These are phyloP conservation scores for Phytophthora pseudosyringae DNA, from an alignment of 352 stramenopile species.

Conservation along the genomic window DNA sequence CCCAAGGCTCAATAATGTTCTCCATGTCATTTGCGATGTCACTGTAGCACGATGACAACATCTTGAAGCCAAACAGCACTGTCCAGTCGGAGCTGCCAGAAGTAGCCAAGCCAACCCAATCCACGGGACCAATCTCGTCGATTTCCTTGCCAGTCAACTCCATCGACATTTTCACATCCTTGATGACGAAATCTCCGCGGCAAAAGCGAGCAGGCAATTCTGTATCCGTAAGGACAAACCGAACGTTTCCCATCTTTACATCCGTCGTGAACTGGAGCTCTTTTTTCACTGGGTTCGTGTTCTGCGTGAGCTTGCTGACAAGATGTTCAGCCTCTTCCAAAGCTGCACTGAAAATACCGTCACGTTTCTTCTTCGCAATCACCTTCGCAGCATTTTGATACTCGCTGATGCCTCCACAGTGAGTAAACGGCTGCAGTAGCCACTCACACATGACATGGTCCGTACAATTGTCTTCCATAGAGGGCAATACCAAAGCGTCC, in stretches of 20 bases:
- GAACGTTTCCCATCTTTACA: slow-evolving; percentile 68
- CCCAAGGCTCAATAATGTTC: slow-evolving; percentile 76
- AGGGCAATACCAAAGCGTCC: slow-evolving; percentile 59
- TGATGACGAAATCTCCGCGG: slow-evolving; percentile 71
- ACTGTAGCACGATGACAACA: slow-evolving; percentile 75
- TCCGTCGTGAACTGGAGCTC: slow-evolving; percentile 61
- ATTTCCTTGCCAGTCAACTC: slow-evolving; percentile 59
- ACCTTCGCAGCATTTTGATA: slow-evolving; percentile 71
- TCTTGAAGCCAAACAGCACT: slow-evolving; percentile 63
- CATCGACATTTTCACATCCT: slow-evolving; percentile 66
- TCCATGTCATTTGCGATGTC: slow-evolving; percentile 79
- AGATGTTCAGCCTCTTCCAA: slow-evolving; percentile 61
- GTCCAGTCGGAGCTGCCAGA: slow-evolving; percentile 70
- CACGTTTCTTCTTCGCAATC: slow-evolving; percentile 70
- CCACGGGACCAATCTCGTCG: slow-evolving; percentile 54
- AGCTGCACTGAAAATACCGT: slow-evolving; percentile 68
- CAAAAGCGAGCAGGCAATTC: slow-evolving; percentile 60
- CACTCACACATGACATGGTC: slow-evolving; percentile 54
- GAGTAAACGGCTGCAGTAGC: slow-evolving; percentile 64
- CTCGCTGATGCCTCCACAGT: slow-evolving; percentile 74
- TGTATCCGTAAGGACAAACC: slow-evolving; percentile 65
- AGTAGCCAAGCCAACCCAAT: slow-evolving; percentile 60
- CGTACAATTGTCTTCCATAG: slow-evolving; percentile 45
- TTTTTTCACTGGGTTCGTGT: slow-evolving; percentile 55
- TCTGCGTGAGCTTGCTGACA: slow-evolving; percentile 52